These are phyloP conservation scores for Alternaria hordeiaustralica DNA, from an alignment of 2,329 filamentous ascomycete genomes.

Conservation along the genomic window DNA sequence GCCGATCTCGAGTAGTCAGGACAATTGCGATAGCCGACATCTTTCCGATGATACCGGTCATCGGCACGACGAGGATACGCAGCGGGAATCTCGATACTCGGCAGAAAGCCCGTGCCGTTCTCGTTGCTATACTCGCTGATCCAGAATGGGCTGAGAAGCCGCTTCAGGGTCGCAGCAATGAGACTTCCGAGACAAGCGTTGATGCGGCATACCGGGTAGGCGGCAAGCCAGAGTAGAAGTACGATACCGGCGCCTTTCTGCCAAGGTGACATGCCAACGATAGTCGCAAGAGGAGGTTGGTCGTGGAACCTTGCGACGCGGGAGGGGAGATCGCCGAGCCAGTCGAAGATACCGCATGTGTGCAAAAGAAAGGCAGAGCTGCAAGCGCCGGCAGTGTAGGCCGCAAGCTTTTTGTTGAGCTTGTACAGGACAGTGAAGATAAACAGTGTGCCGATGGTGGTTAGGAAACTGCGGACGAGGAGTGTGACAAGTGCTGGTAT, in stretches of 20 bases:
- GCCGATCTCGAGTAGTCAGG: fast-evolving
- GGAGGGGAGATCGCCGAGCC: slow-evolving; percentile 7
- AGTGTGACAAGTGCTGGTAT: slow-evolving; percentile 17
- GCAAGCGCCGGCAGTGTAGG: slow-evolving; percentile 21
- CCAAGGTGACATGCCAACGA: slow-evolving; percentile 13
- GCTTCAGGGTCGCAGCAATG: background rate
- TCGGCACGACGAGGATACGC: background rate
- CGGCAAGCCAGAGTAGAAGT: slow-evolving; percentile 22
- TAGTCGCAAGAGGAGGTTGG: background rate
- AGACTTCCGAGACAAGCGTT: slow-evolving; percentile 18
- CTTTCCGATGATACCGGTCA: background rate
- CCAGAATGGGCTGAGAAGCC: slow-evolving; percentile 16
- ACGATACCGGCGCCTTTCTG: slow-evolving; percentile 23
- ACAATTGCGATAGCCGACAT: background rate
- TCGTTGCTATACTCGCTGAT: slow-evolving; percentile 25
- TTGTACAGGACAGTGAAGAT: slow-evolving; percentile 23
- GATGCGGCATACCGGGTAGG: slow-evolving; percentile 25
- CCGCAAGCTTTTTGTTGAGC: slow-evolving; percentile 22
- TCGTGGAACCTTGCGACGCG: background rate
- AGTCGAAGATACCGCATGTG: slow-evolving; percentile 19
- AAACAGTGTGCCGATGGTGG: slow-evolving; percentile 10
- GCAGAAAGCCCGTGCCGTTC: slow-evolving; percentile 11
- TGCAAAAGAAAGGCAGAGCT: slow-evolving; percentile 27
- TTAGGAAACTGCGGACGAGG: slow-evolving; percentile 14
- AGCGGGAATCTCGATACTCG: slow-evolving; percentile 27